These are phyloP conservation scores for Fusarium chlamydosporum DNA, from an alignment of 2,329 filamentous ascomycete species.

Conservation along the genomic window DNA sequence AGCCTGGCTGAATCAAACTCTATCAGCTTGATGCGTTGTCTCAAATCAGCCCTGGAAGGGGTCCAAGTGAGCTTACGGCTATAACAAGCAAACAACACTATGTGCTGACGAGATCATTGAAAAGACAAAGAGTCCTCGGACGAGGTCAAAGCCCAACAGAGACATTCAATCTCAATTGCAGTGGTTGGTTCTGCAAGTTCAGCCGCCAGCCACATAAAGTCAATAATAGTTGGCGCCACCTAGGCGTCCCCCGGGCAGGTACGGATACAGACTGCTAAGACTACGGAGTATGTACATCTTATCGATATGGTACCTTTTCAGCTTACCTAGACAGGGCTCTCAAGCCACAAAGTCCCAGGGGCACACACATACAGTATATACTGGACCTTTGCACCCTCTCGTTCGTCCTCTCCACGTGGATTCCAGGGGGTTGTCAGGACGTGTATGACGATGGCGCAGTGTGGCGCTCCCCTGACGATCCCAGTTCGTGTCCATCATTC, in stretches of 20 bases:
- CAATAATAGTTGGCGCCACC: slow-evolving; percentile 28
- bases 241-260: not conserved
- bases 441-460: slow-evolving; percentile 24
- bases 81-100: not conserved
- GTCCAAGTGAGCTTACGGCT: slow-evolving; percentile 4
- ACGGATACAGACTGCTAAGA: no score
- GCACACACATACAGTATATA: slow-evolving; percentile 10
- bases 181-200: slow-evolving; percentile 19
- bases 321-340: slow-evolving; percentile 24
- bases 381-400: not conserved
- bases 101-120: slow-evolving; percentile 16
- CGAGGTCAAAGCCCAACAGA: slow-evolving; percentile 34
- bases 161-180: slow-evolving; percentile 2
- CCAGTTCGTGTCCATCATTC: slow-evolving; percentile 34
- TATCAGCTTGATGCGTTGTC: slow-evolving; percentile 26
- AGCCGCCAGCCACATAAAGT: slow-evolving; percentile 32
- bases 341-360: slow-evolving; percentile 42
- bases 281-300: not conserved
- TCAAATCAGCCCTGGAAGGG: slow-evolving; percentile 9
- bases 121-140: slow-evolving; percentile 23
- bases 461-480: slow-evolving; percentile 46
- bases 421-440: slow-evolving; percentile 25
- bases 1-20: slow-evolving; percentile 14
- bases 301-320: slow-evolving; percentile 7
- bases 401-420: slow-evolving; percentile 35